Conservation (phyloP, 768 basidiomycete genomes). For the Panaeolus papilionaceus region DNA sequence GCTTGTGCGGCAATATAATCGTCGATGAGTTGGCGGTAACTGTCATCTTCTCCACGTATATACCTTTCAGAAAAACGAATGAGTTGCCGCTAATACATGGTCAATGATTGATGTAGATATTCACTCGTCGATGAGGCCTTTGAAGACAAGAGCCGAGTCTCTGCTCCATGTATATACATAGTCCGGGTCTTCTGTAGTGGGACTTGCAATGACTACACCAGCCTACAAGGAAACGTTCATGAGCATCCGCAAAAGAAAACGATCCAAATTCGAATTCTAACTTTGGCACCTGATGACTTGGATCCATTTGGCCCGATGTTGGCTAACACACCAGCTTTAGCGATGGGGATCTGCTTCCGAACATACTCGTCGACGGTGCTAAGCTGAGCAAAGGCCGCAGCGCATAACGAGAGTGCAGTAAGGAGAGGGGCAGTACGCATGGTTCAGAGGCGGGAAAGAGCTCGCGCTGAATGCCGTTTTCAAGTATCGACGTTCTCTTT, state of each 20-base stretch:
- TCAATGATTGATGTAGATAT: not conserved
- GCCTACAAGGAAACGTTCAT: constrained; percentile 24
- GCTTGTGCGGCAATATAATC: constrained; percentile 58
- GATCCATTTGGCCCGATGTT: constrained; percentile 67
- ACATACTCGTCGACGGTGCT: constrained; percentile 55
- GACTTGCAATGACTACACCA: constrained; percentile 58
- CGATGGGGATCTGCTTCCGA: constrained; percentile 55
- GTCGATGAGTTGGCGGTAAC: constrained; percentile 56
- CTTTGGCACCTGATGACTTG: constrained; percentile 56
- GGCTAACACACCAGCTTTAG: constrained; percentile 65
- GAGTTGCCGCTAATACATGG: not conserved
- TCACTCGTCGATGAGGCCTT: constrained; percentile 49
- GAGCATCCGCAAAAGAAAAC: not conserved
- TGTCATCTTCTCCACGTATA: constrained; percentile 55
- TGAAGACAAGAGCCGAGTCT: constrained; percentile 70
- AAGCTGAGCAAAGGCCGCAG: constrained; percentile 33
- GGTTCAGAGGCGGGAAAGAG: constrained; percentile 15
- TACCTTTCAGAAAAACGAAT: constrained; percentile 28
- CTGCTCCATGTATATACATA: constrained; percentile 76
- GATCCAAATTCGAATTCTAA: constrained; percentile 22
- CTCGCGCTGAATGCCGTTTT: not conserved
- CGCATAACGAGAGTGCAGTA: constrained; percentile 32
- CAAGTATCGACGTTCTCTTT: constrained; percentile 11
- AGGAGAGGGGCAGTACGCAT: constrained; percentile 39
- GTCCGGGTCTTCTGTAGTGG: constrained; percentile 52